Evolutionary conservation across 208 protist genomes (phyloP).

Genomic region (Wallacemonas rigidus): DNA sequence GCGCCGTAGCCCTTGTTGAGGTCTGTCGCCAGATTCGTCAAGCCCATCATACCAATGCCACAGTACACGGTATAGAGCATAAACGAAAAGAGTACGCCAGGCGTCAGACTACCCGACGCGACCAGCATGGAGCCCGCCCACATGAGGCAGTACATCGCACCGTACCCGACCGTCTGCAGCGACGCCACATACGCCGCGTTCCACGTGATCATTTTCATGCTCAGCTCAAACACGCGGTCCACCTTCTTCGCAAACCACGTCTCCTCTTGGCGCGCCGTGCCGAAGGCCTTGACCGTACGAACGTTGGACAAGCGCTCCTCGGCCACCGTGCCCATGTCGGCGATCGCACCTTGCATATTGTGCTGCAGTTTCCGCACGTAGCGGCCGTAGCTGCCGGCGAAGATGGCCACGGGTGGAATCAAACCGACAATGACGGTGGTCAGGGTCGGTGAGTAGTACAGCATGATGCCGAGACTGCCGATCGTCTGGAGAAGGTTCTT

Average conservation of each 20-base stretch:
- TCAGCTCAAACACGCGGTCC: constrained; percentile 64
- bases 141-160: constrained; percentile 84
- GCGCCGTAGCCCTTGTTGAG: constrained; percentile 89
- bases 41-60: constrained; percentile 83
- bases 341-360: constrained; percentile 80
- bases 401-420: constrained; percentile 83
- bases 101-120: constrained; percentile 63
- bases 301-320: constrained; percentile 83
- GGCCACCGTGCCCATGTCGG: constrained; percentile 77
- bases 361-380: constrained; percentile 79
- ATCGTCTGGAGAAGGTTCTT: constrained; percentile 85
- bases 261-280: constrained; percentile 61
- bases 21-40: constrained; percentile 81
- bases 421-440: constrained; percentile 81
- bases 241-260: constrained; percentile 77
- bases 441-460: constrained; percentile 86
- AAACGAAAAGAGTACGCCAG: constrained; percentile 89
- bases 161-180: constrained; percentile 83
- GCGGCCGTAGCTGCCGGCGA: constrained; percentile 82
- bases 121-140: constrained; percentile 89
- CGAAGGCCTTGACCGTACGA: constrained; percentile 84
- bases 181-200: constrained; percentile 79
- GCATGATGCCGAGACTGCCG: constrained; percentile 83
- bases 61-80: constrained; percentile 91
- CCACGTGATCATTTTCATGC: constrained; percentile 71